A percentile compares a stretch with the other conserved stretches of the same genome.
Evolutionary conservation across 2,329 filamentous ascomycete genomes (phyloP).

Genomic region (Colletotrichum gigasporum): DNA sequence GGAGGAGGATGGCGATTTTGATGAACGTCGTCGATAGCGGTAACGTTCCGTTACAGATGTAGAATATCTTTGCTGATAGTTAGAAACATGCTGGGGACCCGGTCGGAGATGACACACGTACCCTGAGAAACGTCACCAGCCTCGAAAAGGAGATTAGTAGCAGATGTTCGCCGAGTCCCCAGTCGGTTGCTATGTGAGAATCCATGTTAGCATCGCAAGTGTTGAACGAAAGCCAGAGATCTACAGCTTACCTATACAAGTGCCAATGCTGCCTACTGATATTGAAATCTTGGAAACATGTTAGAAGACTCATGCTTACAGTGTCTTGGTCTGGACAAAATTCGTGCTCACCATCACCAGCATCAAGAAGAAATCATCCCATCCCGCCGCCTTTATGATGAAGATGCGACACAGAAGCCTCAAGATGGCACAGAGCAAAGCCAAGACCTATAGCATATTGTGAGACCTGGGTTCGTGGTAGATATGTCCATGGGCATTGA

Average conservation of each 20-base stretch:
- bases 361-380: constrained; percentile 33
- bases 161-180: constrained; percentile 17
- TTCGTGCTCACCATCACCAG: constrained; percentile 23
- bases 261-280: constrained; percentile 8
- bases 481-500: neutral
- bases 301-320: neutral
- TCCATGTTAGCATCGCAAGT: no score
- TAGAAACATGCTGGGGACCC: neutral
- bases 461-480: neutral
- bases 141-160: neutral
- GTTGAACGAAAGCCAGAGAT: no score
- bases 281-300: neutral
- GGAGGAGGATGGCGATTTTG: constrained; percentile 34
- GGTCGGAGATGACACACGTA: neutral
- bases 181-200: neutral
- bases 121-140: constrained; percentile 17
- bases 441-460: neutral
- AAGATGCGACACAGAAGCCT: constrained; percentile 26
- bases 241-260: neutral
- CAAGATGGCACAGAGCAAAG: constrained; percentile 19
- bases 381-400: constrained; percentile 24
- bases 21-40: constrained; percentile 33
- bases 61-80: constrained; percentile 25
- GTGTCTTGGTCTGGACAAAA: neutral
- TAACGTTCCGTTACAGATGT: constrained; percentile 31